Base-by-base conservation (phyloP, 192 early-diverging fungal species). In the Coemansia sp. region DNA sequence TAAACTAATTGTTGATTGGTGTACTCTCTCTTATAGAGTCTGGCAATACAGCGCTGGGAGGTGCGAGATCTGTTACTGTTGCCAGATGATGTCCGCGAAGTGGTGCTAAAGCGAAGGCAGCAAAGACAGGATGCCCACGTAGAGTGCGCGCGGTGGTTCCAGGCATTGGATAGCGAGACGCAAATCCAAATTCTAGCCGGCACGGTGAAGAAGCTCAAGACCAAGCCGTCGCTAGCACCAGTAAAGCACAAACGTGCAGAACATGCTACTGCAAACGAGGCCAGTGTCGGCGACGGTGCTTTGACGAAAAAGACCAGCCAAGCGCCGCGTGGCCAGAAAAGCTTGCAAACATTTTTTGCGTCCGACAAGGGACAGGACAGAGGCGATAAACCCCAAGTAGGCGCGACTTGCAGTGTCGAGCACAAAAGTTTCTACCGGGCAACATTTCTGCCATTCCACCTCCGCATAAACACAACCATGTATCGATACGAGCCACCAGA, bases 1-100 rank as follows among this genome's bases (percentile, higher is more conserved):
- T 53, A 8, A 2, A 12, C 50, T 53, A 53, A 53, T 53, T 11
- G 23, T 25, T 55, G 21, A 19, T 12, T 25, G 57, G 2, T 36
- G 14, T n/a, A n/a, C 41, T 42, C 51, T 21, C 42, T 32, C 34
- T 31, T 42, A 45, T 62, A 72, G 29, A 73, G 46, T 5, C 32
- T 81, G 39, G 58, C 70, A 11, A 79, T 75, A 8, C 70, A 79
- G 39, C 76, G 82, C 14, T 84, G 82, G 82, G 82, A 84, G 42
- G 69, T 79, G 32, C 65, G 50, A 23, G 73, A 84, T 42, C 27
- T 70, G 15, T 14, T 38, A 15, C 27, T 79, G 59, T 46, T 84
- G 27, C 76, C 77, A 9, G 57, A 66, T 3, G 74, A 76, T 45
- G 68, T 76, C 27, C 67, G 64, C n/a, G 63, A 68, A 0, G 61